Evolutionary conservation across 148 eudicot species (phyloP).

Genomic region (Simmondsia chinensis): DNA sequence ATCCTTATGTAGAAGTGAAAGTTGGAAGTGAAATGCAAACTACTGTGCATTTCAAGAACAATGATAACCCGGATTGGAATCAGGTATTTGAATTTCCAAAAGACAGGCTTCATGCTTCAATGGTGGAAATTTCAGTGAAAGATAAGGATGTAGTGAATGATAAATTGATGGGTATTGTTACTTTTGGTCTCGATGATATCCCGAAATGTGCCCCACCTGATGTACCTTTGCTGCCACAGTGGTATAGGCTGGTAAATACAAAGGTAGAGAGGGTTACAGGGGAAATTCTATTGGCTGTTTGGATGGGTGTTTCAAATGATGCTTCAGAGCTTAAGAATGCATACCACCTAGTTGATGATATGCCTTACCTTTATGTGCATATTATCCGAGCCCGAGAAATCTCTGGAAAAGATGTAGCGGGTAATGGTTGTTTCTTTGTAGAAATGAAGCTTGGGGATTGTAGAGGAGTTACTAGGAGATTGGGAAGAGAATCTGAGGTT

Average conservation of each 20-base stretch:
- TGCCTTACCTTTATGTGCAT: no score
- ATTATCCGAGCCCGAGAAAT: no score
- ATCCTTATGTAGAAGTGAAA: slow-evolving; percentile 55
- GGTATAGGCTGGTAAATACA: slow-evolving; percentile 60
- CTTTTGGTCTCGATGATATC: slow-evolving; percentile 52
- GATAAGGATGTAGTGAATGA: slow-evolving; percentile 55
- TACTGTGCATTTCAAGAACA: slow-evolving; percentile 50
- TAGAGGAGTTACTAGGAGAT: no score
- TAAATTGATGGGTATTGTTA: slow-evolving; percentile 42
- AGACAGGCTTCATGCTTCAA: slow-evolving; percentile 44
- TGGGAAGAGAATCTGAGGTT: no score
- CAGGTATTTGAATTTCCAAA: slow-evolving; percentile 59
- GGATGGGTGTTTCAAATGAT: no score
- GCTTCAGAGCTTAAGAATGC: no score
- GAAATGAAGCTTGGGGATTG: no score
- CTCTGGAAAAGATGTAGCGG: no score
- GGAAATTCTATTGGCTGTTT: slow-evolving; percentile 69
- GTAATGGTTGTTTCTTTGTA: no score
- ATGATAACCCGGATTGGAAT: slow-evolving; percentile 50
- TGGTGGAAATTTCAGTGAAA: slow-evolving; percentile 45
- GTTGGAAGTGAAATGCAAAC: slow-evolving; percentile 56
- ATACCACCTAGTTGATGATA: no score
- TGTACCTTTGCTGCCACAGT: slow-evolving; percentile 68
- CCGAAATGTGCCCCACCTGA: slow-evolving; percentile 69
- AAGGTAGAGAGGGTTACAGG: slow-evolving; percentile 42